Conservation (phyloP, 1,139 yeast genomes). For the Zygosaccharomyces pseudobailii region DNA sequence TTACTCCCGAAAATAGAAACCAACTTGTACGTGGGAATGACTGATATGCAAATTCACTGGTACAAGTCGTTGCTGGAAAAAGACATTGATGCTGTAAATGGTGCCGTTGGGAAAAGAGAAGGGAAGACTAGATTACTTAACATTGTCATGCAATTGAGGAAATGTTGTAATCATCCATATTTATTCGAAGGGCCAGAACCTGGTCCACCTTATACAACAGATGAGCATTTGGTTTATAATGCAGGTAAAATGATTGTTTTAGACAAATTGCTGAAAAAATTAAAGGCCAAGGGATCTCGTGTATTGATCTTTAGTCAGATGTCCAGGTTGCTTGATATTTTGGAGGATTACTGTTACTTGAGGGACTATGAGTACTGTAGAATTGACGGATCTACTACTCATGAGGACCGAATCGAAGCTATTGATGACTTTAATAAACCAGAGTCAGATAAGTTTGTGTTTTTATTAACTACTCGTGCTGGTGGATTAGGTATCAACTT, state of each 20-base stretch:
- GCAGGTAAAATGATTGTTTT: slow-evolving; percentile 69
- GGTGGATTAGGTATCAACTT: slow-evolving; percentile 85
- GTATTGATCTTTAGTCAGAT: slow-evolving; percentile 76
- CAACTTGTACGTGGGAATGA: slow-evolving; percentile 68
- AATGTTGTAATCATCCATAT: slow-evolving; percentile 81
- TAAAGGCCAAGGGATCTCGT: slow-evolving; percentile 64
- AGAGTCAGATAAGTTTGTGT: slow-evolving; percentile 62
- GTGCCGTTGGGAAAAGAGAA: slow-evolving; percentile 71
- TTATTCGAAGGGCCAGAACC: slow-evolving; percentile 84
- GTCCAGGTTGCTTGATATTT: slow-evolving; percentile 74
- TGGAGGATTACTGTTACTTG: slow-evolving; percentile 72
- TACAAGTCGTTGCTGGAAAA: slow-evolving; percentile 70
- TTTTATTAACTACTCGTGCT: slow-evolving; percentile 72
- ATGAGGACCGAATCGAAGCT: slow-evolving; percentile 66
- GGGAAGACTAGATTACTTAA: slow-evolving; percentile 69
- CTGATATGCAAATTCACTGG: slow-evolving; percentile 74
- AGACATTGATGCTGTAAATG: slow-evolving; percentile 80
- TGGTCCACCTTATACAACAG: slow-evolving; percentile 81
- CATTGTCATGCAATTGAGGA: slow-evolving; percentile 78
- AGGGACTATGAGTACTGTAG: slow-evolving; percentile 67
- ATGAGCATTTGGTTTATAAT: slow-evolving; percentile 70
- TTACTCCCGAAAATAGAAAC: slow-evolving; percentile 69
- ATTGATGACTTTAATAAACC: slow-evolving; percentile 76
- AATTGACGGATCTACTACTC: slow-evolving; percentile 80
- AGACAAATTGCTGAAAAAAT: slow-evolving; percentile 60